A percentile compares a stretch with the other conserved stretches of the same genome.
Conservation (phyloP, 441 rosid genomes). For the Theobroma grandiflorum region DNA sequence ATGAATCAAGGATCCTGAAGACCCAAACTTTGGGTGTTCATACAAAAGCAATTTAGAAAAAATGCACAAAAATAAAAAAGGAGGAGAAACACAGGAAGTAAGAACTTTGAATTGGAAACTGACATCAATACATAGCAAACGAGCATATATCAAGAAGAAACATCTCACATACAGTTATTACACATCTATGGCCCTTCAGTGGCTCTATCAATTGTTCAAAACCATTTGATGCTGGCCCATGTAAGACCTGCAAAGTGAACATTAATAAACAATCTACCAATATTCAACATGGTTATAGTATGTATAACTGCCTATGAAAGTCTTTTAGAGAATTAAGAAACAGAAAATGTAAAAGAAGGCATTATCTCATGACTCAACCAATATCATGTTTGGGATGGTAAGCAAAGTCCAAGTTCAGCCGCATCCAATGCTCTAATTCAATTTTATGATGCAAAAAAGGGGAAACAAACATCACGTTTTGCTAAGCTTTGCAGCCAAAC, state of each 20-base stretch:
- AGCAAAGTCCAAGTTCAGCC: slow-evolving; percentile 6
- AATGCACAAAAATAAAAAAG: neutral
- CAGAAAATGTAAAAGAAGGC: neutral
- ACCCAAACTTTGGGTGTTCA: slow-evolving; percentile 40
- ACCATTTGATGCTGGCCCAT: slow-evolving; percentile 33
- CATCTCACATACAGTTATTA: slow-evolving; percentile 38
- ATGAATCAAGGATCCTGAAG: slow-evolving; percentile 38
- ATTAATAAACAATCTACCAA: neutral
- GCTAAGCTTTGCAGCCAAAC: neutral
- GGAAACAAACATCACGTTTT: neutral
- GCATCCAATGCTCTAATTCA: neutral
- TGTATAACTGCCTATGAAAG: neutral
- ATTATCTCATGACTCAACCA: neutral
- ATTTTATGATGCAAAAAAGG: neutral
- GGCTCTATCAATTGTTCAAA: slow-evolving; percentile 38
- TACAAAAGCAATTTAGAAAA: neutral
- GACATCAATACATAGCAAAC: neutral
- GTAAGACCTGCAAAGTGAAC: slow-evolving; percentile 31
- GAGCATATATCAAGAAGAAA: neutral
- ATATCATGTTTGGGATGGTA: neutral
- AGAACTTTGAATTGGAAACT: neutral
- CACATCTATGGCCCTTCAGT: slow-evolving; percentile 43
- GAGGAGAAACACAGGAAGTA: neutral
- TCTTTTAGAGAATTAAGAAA: neutral
- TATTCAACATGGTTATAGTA: neutral